These are phyloP conservation scores for Cystobasidium tubakii DNA, from an alignment of 768 basidiomycete species.

Conservation along the genomic window DNA sequence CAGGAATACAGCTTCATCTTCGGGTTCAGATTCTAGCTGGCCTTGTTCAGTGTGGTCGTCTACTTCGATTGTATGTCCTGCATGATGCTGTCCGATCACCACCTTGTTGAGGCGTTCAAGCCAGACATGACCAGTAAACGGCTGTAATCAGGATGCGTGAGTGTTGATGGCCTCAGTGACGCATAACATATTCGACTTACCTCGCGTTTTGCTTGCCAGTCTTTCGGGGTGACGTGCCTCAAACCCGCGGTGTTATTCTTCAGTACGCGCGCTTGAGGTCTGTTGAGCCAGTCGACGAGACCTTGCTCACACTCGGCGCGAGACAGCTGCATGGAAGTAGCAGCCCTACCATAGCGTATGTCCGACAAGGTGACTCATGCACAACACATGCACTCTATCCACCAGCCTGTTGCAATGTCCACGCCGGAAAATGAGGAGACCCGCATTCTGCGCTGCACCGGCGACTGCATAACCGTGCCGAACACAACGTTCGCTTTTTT, in stretches of 20 bases:
- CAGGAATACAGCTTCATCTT: slow-evolving; percentile 10
- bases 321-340: neutral
- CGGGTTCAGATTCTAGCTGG: neutral
- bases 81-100: neutral
- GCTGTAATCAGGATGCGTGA: slow-evolving; percentile 20
- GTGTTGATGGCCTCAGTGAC: neutral
- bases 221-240: neutral
- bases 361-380: neutral
- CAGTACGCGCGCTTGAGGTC: neutral
- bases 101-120: slow-evolving; percentile 15
- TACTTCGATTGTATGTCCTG: neutral
- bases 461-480: neutral
- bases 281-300: slow-evolving; percentile 18
- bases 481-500: neutral
- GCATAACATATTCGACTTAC: neutral
- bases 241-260: neutral
- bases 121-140: slow-evolving; percentile 3
- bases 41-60: neutral
- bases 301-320: slow-evolving; percentile 12
- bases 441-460: neutral
- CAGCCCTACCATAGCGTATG: neutral
- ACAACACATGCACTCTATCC: neutral
- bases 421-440: neutral
- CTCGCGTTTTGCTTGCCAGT: slow-evolving; percentile 2
- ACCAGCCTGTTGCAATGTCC: too few species aligned